Evolutionary conservation across 2,329 filamentous ascomycete species (phyloP), one percentile per base, ranked within the genome.

Genomic region (Orbilia javanica): DNA sequence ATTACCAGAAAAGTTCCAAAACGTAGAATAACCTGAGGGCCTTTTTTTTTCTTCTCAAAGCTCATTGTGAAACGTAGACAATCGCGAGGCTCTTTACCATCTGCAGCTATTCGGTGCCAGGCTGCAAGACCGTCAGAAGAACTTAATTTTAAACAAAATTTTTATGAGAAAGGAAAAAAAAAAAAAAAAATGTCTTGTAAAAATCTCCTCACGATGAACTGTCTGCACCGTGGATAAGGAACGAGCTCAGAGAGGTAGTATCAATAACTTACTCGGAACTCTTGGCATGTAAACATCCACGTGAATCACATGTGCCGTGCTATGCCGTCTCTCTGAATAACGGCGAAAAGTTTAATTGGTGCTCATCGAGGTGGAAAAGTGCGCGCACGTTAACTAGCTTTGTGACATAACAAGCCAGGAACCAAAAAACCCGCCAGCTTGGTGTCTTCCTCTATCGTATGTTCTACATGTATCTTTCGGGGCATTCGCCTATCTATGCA

Each of bases 181-280:
- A 36, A 50, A 34, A n/a, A 53, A 60, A 60, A 42, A 42, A 11
- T 27, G 44, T 63, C 15, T 22, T 1, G 6, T 42, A n/a, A 60
- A 60, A 60, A 39, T 27, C 34, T 60, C 34, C 5, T 42, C 34
- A 27, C 5, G 31, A 27, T 20, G 34, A 27, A 42, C 55, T 60
- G 42, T 60, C 55, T 11, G 20, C n/a, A 42, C 22, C 34, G 13
- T 57, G 52, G 25, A 39, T 55, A 10, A 34, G 55, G 22, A 62
- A 57, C 44, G 67, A 70, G 55, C 67, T 70, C 67, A 18, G 42
- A 60, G 25, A 68, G 31, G 55, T 70, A 50, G 53, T 60, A 70
- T 63, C 44, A 55, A 63, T 42, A 70, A 18, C 55, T 27, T 53
- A 57, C 25, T 36, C 13, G 31, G 1, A 11, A 27, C 10, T 4